Percentiles rank a stretch among this genome's conserved stretches.
Evolutionary conservation across 495 filamentous ascomycete species (phyloP).

Genomic region (Pseudoneurospora amorphoporcata): DNA sequence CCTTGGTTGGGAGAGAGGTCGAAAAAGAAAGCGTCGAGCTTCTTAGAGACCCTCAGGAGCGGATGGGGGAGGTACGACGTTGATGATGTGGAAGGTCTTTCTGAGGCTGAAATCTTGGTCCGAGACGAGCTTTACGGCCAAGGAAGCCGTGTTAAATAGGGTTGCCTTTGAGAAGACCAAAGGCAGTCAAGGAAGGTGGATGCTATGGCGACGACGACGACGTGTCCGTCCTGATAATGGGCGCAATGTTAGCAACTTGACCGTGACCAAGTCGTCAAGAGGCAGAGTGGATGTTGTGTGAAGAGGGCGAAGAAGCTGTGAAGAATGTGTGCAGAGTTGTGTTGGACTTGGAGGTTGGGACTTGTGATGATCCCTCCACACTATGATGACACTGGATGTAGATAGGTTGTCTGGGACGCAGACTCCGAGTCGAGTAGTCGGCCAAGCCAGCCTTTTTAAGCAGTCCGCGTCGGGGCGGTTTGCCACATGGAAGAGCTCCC

Average conservation of each 20-base stretch:
- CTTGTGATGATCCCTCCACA: not conserved
- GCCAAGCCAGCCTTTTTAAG: not conserved
- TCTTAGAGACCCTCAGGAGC: slow-evolving; percentile 42
- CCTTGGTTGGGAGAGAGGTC: slow-evolving; percentile 46
- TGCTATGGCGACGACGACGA: not conserved
- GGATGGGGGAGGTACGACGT: slow-evolving; percentile 35
- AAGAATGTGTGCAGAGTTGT: not conserved
- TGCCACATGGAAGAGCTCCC: not conserved
- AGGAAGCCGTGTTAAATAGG: slow-evolving; percentile 56
- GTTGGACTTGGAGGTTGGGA: not conserved
- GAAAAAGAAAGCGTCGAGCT: slow-evolving; percentile 37
- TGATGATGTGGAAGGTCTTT: slow-evolving; percentile 57
- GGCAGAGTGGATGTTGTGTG: not conserved
- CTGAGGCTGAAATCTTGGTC: slow-evolving; percentile 69
- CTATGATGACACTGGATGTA: not conserved
- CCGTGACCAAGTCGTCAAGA: not conserved
- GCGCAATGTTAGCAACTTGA: not conserved
- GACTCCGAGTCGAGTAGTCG: not conserved
- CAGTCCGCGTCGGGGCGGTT: not conserved
- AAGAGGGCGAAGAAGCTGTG: not conserved
- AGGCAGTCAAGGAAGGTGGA: slow-evolving; percentile 35
- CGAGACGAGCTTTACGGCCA: slow-evolving; percentile 52
- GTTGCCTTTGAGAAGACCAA: slow-evolving; percentile 62
- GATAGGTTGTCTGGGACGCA: not conserved
- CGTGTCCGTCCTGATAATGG: not conserved